phyloP scores from a whole-genome alignment of 192 early-diverging fungal species.

The Backusella circina region DNA sequence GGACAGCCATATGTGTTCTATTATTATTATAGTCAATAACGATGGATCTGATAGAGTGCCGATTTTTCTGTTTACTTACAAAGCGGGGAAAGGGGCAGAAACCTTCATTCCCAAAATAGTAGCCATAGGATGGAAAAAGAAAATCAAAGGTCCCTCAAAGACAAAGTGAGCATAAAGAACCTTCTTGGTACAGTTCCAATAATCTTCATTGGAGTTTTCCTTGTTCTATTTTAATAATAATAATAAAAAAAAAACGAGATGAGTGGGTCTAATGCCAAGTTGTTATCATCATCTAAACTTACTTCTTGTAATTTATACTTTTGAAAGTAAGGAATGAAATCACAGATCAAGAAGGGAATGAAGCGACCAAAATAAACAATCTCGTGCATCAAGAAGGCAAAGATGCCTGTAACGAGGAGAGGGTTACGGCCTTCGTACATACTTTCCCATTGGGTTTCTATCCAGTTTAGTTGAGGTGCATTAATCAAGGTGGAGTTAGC shows the following conservation, averaged over 20 bases:
- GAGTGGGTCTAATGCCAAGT: neutral
- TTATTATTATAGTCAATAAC: neutral
- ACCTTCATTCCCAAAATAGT: constrained; percentile 84
- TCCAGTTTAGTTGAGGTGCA: constrained; percentile 19
- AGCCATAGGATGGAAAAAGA: constrained; percentile 82
- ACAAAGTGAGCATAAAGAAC: constrained; percentile 77
- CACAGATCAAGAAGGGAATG: constrained; percentile 82
- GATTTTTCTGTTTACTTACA: constrained; percentile 39
- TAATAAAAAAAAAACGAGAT: neutral
- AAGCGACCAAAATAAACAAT: constrained; percentile 90
- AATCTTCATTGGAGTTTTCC: constrained; percentile 56
- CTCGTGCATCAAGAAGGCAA: constrained; percentile 88
- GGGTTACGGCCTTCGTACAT: constrained; percentile 73
- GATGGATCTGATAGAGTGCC: neutral
- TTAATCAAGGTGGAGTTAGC: neutral
- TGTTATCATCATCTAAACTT: constrained; percentile 10
- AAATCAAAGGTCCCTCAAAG: constrained; percentile 89
- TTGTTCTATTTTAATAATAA: constrained; percentile 57
- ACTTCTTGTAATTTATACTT: constrained; percentile 90
- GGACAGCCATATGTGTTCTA: constrained; percentile 37
- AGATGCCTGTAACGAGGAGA: constrained; percentile 64
- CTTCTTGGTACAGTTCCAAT: constrained; percentile 66
- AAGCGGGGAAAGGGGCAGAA: constrained; percentile 78
- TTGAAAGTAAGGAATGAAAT: constrained; percentile 82
- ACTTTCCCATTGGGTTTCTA: constrained; percentile 60